Percentiles rank a stretch among this genome's conserved stretches.
Conservation (phyloP, 2,329 filamentous ascomycete genomes). For the Colletotrichum simmondsii region DNA sequence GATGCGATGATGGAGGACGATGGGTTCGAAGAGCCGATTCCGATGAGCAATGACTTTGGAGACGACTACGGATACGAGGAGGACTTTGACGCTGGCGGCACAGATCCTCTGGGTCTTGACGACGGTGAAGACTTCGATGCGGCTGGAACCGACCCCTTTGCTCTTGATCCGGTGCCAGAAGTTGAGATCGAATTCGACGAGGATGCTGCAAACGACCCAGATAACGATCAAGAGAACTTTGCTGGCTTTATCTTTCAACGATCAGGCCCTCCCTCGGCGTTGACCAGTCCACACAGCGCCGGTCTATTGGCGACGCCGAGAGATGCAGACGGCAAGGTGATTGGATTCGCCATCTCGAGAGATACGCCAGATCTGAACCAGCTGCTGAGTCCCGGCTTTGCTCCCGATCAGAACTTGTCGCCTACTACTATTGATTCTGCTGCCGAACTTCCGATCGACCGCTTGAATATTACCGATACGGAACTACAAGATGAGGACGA, state of each 20-base stretch:
- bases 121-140: constrained; percentile 17
- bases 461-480: constrained; percentile 39
- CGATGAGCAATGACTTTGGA: constrained; percentile 63
- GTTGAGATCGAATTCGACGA: constrained; percentile 34
- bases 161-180: constrained; percentile 21
- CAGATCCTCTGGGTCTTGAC: constrained; percentile 38
- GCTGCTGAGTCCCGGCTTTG: constrained; percentile 9
- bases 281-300: constrained; percentile 61
- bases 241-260: constrained; percentile 68
- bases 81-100: constrained; percentile 36
- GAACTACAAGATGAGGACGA: neutral
- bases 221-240: constrained; percentile 70
- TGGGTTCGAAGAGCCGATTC: constrained; percentile 74
- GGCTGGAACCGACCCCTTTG: constrained; percentile 8
- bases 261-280: constrained; percentile 61
- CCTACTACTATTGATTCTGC: constrained; percentile 35
- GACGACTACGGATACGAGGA: constrained; percentile 47
- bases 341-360: constrained; percentile 66
- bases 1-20: constrained; percentile 74
- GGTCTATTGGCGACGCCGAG: constrained; percentile 63
- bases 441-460: constrained; percentile 58
- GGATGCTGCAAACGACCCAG: constrained; percentile 53
- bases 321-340: constrained; percentile 64
- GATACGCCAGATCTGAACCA: constrained; percentile 50
- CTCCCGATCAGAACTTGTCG: constrained; percentile 24